Conservation (phyloP, 2,329 filamentous ascomycete genomes). For the Aspergillus sp. region DNA sequence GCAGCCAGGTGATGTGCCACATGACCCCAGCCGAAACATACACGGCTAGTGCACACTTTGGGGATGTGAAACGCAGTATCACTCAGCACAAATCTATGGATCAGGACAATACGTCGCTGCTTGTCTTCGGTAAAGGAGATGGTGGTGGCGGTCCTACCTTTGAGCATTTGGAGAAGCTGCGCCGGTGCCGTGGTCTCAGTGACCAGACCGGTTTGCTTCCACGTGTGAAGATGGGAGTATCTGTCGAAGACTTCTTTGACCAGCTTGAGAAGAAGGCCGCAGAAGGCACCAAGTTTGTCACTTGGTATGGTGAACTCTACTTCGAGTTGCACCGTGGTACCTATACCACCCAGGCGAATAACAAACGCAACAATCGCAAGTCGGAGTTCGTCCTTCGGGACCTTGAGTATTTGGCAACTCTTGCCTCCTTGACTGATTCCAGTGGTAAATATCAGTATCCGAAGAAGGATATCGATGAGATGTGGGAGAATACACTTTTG, state of each 20-base stretch:
- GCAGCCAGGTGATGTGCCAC: constrained; percentile 93
- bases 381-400: constrained; percentile 81
- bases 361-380: constrained; percentile 89
- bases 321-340: constrained; percentile 96
- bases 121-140: constrained; percentile 95
- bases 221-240: constrained; percentile 80
- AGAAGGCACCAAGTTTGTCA: constrained; percentile 67
- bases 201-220: constrained; percentile 81
- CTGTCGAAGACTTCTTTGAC: constrained; percentile 92
- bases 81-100: constrained; percentile 94
- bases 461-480: constrained; percentile 85
- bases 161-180: constrained; percentile 89
- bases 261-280: constrained; percentile 72
- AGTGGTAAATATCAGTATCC: constrained; percentile 74
- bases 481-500: constrained; percentile 89
- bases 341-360: constrained; percentile 96
- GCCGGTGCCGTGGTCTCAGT: constrained; percentile 84
- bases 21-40: constrained; percentile 97
- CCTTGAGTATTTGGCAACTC: constrained; percentile 79
- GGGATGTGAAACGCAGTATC: constrained; percentile 84
- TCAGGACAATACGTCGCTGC: constrained; percentile 80
- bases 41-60: constrained; percentile 89
- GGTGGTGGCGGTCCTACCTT: constrained; percentile 93
- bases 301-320: constrained; percentile 97
- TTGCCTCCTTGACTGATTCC: constrained; percentile 67